phyloP scores from a whole-genome alignment of 1,139 yeast genomes.

The Spathaspora sp. region DNA sequence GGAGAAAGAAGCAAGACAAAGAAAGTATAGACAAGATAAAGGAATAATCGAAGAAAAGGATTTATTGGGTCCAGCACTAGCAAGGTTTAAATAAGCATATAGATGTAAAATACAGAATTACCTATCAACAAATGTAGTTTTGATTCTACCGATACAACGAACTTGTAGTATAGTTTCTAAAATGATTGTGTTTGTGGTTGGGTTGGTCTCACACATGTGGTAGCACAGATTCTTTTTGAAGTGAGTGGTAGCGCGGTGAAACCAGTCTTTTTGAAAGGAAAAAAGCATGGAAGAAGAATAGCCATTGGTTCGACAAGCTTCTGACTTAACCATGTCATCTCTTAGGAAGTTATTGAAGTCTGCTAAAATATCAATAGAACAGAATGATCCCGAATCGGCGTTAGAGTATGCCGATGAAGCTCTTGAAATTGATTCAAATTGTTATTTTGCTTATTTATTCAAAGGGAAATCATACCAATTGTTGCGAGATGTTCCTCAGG shows the following conservation, averaged over 20 bases:
- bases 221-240: background rate
- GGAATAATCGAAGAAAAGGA: conserved; percentile 58
- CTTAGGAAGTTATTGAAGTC: conserved; percentile 52
- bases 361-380: conserved; percentile 58
- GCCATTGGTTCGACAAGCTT: conserved; percentile 3
- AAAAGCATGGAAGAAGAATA: too few relatives aligned
- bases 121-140: too few relatives aligned
- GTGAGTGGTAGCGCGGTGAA: background rate
- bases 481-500: conserved; percentile 37
- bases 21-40: conserved; percentile 43
- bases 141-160: too few relatives aligned
- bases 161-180: too few relatives aligned
- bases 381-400: conserved; percentile 59
- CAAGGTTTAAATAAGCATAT: conserved; percentile 46
- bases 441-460: conserved; percentile 66
- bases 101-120: background rate
- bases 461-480: conserved; percentile 59
- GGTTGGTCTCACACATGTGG: background rate
- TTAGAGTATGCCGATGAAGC: conserved; percentile 52
- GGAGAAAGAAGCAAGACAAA: conserved; percentile 73
- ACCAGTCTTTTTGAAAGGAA: too few relatives aligned
- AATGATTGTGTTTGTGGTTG: too few relatives aligned
- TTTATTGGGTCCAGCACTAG: conserved; percentile 53
- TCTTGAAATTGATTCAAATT: conserved; percentile 51
- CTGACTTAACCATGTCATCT: conserved; percentile 16